Base-by-base conservation (phyloP, 2,329 filamentous ascomycete genomes). In the Pseudogymnoascus destructans region DNA sequence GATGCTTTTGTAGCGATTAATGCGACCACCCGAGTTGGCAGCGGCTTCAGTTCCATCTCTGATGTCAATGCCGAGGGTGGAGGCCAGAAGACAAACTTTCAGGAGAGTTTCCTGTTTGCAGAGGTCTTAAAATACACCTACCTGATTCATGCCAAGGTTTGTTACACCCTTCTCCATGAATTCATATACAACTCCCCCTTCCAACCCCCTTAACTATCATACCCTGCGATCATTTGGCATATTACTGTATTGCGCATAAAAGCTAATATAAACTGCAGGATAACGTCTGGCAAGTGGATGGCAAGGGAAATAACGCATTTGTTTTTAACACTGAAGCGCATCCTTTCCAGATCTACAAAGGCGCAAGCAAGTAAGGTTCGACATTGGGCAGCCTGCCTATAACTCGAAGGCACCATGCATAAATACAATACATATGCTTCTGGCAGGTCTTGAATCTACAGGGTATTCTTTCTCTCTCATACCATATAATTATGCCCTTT, bases 61-160 rank as follows among this genome's bases (percentile, higher is more conserved):
- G 71, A 95, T 67, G 87, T 95, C 49, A 88, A 86, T 64, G 72
- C 71, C 2, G 23, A 65, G 3, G 75, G 74, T 27, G 87, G 87
- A 8, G 86, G 86, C 0, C 70, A 72, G 0, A 81, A 78, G 60
- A 70, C 71, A 40, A 81, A 95, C 69, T 84, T 85, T 69, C 86
- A 92, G 76, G 88, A 95, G 73, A 91, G 86, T 66, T 95, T 93
- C 73, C 84, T 87, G 75, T 89, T 95, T 70, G 89, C 89, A 0
- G 89, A 95, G 74, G 86, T 90, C 62, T 69, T 95, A 70, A 95
- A 95, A 76, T 95, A 95, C 70, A 75, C 79, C 59, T 95, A 87
- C 72, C 69, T 95, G 65, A 86, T 87, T 30, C 65, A 69, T 38
- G 62, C 63, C 6, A 64, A 64, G 57, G 67, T 68, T 60, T 64